Base-by-base conservation (phyloP, 2,329 filamentous ascomycete species). In the Epichloe sp. region DNA sequence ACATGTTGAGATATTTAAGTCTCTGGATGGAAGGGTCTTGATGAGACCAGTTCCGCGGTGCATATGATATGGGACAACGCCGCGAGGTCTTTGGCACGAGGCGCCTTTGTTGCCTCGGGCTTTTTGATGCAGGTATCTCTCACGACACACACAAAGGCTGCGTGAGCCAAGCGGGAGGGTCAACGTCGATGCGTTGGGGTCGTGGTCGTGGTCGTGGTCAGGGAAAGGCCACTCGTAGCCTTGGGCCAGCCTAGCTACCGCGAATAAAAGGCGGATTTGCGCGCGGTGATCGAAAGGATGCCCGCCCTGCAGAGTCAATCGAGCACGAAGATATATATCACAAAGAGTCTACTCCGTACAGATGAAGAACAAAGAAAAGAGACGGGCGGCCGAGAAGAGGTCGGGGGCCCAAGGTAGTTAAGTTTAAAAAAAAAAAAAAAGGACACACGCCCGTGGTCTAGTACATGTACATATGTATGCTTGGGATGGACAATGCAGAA, bases 181-280 rank as follows among this genome's bases (percentile, higher is more conserved):
- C 21, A 23, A 23, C 6, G 21, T 23, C 21, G 21, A 23, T 23
- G 5, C 21, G 21, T 23, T 23, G 21, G 21, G 21, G 23, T 26
- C 23, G 23, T 23, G 23, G 23, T 26, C 6, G 23, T 23, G 2
- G 23, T 23, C 23, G 23, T 7, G 1, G 23, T 23, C 23, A 5
- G 23, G 23, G 3, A 42, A 23, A 11, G 43, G 17, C 44, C 41
- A 42, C 26, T 40, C 5, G 42, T 37, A 49, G 46, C 26, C 17
- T 36, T 11, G 36, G 43, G 17, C 46, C 50, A 45, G 47, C 35
- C 50, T 23, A 48, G 50, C 50, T 48, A 44, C 15, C n/a, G 36
- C 26, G 17, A n/a, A 26, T n/a, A 34, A 31, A 21, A 15, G 21
- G n/a, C n/a, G n/a, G n/a, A n/a, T n/a, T n/a, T n/a, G n/a, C n/a